Evolutionary conservation across 495 filamentous ascomycete genomes (phyloP).

Genomic region (Tuber umbilicatum): DNA sequence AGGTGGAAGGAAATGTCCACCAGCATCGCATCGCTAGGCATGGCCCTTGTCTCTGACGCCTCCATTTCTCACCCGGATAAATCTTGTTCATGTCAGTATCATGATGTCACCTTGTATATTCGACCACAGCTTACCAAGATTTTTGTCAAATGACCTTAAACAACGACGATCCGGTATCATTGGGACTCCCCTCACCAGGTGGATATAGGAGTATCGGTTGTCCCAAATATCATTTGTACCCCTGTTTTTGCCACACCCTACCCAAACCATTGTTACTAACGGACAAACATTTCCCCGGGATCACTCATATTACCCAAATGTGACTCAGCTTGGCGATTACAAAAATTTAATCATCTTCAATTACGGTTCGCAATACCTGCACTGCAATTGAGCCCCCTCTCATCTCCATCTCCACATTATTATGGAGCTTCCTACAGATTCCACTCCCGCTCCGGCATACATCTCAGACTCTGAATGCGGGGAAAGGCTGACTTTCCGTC

Average conservation of each 20-base stretch:
- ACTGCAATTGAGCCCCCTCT: background rate
- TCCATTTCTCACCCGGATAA: background rate
- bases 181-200: background rate
- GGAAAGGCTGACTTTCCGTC: background rate
- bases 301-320: background rate
- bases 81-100: background rate
- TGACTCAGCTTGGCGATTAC: background rate
- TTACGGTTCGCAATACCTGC: background rate
- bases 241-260: background rate
- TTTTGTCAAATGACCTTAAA: background rate
- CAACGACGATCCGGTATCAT: background rate
- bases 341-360: background rate
- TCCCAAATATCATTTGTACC: too few species aligned
- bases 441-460: background rate
- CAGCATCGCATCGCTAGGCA: background rate
- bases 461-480: background rate
- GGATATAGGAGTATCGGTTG: background rate
- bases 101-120: background rate
- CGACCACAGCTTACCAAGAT: background rate
- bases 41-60: background rate
- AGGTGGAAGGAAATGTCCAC: background rate
- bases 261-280: background rate
- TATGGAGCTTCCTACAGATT: background rate
- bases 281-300: background rate
- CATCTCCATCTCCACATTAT: background rate